Evolutionary conservation across 176 grass and related monocot genomes (phyloP), one percentile per base, ranked within the genome.

Genomic region (Lolium rigidum): DNA sequence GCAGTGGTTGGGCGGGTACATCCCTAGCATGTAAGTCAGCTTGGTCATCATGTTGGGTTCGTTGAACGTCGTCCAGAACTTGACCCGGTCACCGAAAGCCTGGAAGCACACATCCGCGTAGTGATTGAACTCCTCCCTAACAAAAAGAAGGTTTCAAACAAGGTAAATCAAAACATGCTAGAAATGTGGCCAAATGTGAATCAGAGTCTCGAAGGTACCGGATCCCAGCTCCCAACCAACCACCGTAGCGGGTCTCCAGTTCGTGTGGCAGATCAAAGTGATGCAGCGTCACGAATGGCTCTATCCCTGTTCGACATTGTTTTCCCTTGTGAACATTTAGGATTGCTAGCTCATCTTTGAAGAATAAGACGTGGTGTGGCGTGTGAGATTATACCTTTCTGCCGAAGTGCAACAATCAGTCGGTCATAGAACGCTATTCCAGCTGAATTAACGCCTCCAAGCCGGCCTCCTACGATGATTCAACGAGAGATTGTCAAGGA

Each of bases 31-130:
- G 82, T 84, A 95, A 81, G 56, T 7, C 44, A 58, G 79, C 85
- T 62, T 95, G 22, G 43, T 14, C 43, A 76, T 8, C 78, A 95
- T 41, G 79, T 95, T 95, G 58, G 93, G 91, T 86, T 95, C 93
- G 69, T 95, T 95, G 76, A 95, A 93, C 3, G 93, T 95, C 1
- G 76, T 95, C 93, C 91, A 95, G 47, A 82, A 35, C 31, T 35
- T 35, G 31, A 35, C 31, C 31, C 31, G 31, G 31, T 35, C 31
- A 35, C 31, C 31, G 80, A 95, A 95, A 78, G 70, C 83, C 70
- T 8, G 48, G 91, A 95, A 95, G 82, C 93, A 95, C 1, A 95
- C 88, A n/a, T 95, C 91, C 6, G 90, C 76, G 64, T 76, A 95
- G 82, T 89, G 31, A 2, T 6, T 80, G 10, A 69, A 95, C 72